Evolutionary conservation across 2,329 filamentous ascomycete genomes (phyloP).

Genomic region (Clarireedia monteithiana): DNA sequence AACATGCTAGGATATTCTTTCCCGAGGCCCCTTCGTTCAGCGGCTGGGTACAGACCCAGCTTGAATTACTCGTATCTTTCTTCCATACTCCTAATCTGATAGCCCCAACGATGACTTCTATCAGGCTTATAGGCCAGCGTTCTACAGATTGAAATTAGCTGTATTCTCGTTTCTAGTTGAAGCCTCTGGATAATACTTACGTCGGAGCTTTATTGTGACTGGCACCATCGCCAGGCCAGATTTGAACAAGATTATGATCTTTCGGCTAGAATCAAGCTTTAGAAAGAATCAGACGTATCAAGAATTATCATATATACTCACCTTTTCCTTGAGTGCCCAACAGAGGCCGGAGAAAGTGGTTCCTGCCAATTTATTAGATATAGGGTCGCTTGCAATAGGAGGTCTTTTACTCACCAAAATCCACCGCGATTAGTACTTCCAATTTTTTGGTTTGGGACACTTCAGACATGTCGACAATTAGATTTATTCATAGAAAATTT

Average conservation of each 20-base stretch:
- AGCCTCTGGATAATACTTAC: neutral
- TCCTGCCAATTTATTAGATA: neutral
- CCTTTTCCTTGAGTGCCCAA: neutral
- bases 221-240: neutral
- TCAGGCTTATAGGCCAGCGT: neutral
- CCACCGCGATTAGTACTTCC: neutral
- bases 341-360: neutral
- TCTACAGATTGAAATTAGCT: neutral
- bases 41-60: neutral
- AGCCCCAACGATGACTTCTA: neutral
- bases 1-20: neutral
- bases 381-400: too few species aligned
- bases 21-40: neutral
- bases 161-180: too few species aligned
- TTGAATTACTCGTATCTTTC: neutral
- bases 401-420: neutral
- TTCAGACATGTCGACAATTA: neutral
- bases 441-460: neutral
- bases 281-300: neutral
- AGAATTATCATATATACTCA: too few species aligned
- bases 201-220: neutral
- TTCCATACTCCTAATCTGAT: neutral
- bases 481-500: neutral
- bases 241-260: neutral
- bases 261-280: neutral